A percentile compares a stretch with the other conserved stretches of the same genome.
These are phyloP conservation scores for Periglandula ipomoeae DNA, from an alignment of 2,329 filamentous ascomycete genomes.

Conservation along the genomic window DNA sequence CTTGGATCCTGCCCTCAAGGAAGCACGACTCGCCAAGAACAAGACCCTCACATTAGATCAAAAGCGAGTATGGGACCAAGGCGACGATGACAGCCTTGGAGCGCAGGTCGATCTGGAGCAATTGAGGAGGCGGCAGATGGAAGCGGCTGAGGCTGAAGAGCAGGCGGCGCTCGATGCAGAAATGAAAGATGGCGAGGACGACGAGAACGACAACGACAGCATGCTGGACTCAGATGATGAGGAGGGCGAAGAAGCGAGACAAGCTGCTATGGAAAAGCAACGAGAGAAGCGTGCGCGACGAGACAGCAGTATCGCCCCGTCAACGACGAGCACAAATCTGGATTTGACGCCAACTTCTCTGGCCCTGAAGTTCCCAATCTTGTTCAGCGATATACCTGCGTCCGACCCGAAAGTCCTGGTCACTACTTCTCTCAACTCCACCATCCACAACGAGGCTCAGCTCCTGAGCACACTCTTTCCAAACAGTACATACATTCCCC, in stretches of 20 bases:
- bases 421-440: slow-evolving; percentile 84
- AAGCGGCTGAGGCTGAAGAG: slow-evolving; percentile 42
- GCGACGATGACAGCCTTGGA: slow-evolving; percentile 50
- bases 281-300: slow-evolving; percentile 35
- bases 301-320: slow-evolving; percentile 45
- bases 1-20: slow-evolving; percentile 67
- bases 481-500: slow-evolving; percentile 76
- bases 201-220: slow-evolving; percentile 60
- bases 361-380: slow-evolving; percentile 50
- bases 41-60: slow-evolving; percentile 73
- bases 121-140: slow-evolving; percentile 47
- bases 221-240: slow-evolving; percentile 64
- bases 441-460: slow-evolving; percentile 73
- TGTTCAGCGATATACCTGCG: slow-evolving; percentile 51
- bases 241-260: slow-evolving; percentile 40
- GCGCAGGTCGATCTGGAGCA: slow-evolving; percentile 49
- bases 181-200: slow-evolving; percentile 34
- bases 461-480: slow-evolving; percentile 77
- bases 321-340: slow-evolving; percentile 53
- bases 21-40: slow-evolving; percentile 66
- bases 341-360: slow-evolving; percentile 53
- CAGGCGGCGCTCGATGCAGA: slow-evolving; percentile 37
- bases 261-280: slow-evolving; percentile 32
- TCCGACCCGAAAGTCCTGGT: slow-evolving; percentile 76
- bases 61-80: slow-evolving; percentile 85